Conservation (phyloP, 2,329 filamentous ascomycete species). For the Neonectria faginata region DNA sequence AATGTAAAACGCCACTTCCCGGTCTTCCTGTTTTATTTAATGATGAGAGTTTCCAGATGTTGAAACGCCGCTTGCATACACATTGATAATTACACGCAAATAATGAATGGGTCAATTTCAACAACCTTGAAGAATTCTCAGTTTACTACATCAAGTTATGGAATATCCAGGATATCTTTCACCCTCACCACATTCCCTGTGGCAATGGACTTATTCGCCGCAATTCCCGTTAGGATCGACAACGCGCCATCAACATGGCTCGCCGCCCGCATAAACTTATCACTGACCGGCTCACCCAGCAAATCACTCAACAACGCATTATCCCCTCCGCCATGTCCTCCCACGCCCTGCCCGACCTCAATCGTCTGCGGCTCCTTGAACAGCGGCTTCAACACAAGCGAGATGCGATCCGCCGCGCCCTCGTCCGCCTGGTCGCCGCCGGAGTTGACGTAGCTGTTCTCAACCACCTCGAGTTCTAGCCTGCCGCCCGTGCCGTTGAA, state of each 20-base stretch:
- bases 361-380: conserved; percentile 69
- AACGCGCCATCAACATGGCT: conserved; percentile 69
- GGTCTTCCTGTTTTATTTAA: too few species aligned
- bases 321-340: conserved; percentile 72
- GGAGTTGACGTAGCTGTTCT: conserved; percentile 71
- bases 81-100: too few species aligned
- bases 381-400: conserved; percentile 58
- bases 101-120: too few species aligned
- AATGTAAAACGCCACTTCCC: too few species aligned
- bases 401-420: conserved; percentile 64
- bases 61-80: too few species aligned
- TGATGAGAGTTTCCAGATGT: too few species aligned
- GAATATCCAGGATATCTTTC: conserved; percentile 59
- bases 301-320: conserved; percentile 67
- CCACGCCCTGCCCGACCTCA: conserved; percentile 62
- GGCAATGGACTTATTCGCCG: conserved; percentile 67
- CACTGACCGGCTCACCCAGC: conserved; percentile 64
- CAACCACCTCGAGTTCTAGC: conserved; percentile 71
- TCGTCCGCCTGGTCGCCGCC: conserved; percentile 68
- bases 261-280: conserved; percentile 65
- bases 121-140: too few species aligned
- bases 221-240: conserved; percentile 70
- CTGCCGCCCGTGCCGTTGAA: conserved; percentile 70
- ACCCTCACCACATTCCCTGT: conserved; percentile 68
- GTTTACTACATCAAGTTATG: background rate